Percentiles rank a stretch among this genome's conserved stretches.
Evolutionary conservation across 179 eudicot species (phyloP).

Genomic region (Nepenthes alata): DNA sequence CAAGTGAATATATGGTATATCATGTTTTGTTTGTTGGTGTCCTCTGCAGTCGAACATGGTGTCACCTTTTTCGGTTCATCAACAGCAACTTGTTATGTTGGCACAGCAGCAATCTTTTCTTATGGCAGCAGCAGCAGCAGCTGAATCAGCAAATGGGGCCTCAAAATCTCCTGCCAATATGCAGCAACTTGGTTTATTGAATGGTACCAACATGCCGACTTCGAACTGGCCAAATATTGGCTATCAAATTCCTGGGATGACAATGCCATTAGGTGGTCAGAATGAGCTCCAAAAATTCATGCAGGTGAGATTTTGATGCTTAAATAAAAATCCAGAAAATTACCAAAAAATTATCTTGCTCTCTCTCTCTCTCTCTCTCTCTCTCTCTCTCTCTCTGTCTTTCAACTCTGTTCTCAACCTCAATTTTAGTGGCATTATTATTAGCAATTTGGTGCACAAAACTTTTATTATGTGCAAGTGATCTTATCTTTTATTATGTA

Average conservation of each 20-base stretch:
- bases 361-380: too few relatives aligned
- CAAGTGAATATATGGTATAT: too few relatives aligned
- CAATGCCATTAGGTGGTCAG: constrained; percentile 50
- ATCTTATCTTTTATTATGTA: too few relatives aligned
- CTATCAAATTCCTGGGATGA: constrained; percentile 61
- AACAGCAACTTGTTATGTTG: constrained; percentile 81
- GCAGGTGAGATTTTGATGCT: constrained; percentile 43
- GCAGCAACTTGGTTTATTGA: constrained; percentile 36
- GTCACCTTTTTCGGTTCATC: constrained; percentile 80
- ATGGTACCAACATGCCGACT: constrained; percentile 38
- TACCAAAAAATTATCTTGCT: too few relatives aligned
- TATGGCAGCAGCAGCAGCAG: constrained; percentile 91
- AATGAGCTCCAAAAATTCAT: constrained; percentile 44
- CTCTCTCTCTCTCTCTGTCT: too few relatives aligned
- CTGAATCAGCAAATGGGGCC: constrained; percentile 48
- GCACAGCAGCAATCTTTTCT: constrained; percentile 89
- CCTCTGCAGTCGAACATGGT: constrained; percentile 70
- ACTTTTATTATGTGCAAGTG: too few relatives aligned
- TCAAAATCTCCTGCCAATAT: constrained; percentile 37
- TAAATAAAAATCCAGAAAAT: not conserved
- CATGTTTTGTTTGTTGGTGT: not conserved
- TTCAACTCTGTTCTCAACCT: too few relatives aligned
- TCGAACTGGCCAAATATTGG: constrained; percentile 75
- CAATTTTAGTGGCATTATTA: too few relatives aligned
- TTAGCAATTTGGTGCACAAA: too few relatives aligned